Evolutionary conservation across 257 asterid species (phyloP).

Genomic region (Solanum sejunctum): DNA sequence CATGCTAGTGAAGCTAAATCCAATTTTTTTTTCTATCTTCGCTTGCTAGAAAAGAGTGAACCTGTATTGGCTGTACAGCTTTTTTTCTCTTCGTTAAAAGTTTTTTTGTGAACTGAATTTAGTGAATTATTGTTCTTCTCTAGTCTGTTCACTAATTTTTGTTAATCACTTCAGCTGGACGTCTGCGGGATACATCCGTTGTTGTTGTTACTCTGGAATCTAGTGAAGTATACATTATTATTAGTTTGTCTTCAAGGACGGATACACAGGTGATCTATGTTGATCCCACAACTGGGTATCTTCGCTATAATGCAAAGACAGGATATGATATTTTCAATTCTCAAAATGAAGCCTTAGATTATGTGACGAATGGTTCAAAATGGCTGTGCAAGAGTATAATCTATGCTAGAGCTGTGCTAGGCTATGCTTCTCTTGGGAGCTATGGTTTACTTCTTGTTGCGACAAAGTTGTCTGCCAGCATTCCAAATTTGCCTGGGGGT

Average conservation of each 20-base stretch:
- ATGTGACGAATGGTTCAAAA: slow-evolving; percentile 65
- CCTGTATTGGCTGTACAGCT: not conserved
- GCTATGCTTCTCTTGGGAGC: slow-evolving; percentile 89
- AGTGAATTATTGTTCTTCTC: not conserved
- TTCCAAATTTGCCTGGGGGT: slow-evolving; percentile 92
- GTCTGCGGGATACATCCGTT: slow-evolving; percentile 65
- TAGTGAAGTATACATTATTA: slow-evolving; percentile 74
- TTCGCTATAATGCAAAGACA: slow-evolving; percentile 44
- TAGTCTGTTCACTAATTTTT: not conserved
- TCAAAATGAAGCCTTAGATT: slow-evolving; percentile 73
- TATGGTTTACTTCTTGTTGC: slow-evolving; percentile 71
- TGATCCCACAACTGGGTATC: slow-evolving; percentile 94
- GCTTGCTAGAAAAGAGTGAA: not conserved
- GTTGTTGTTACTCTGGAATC: slow-evolving; percentile 74
- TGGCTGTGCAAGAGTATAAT: slow-evolving; percentile 53
- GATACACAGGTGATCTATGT: slow-evolving; percentile 93
- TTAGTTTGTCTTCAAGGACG: slow-evolving; percentile 62
- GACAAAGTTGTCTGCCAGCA: slow-evolving; percentile 58
- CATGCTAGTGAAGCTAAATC: not conserved
- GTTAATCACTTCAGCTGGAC: slow-evolving; percentile 23
- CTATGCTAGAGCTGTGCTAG: slow-evolving; percentile 78
- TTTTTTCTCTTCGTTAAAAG: not conserved
- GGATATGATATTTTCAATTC: slow-evolving; percentile 78
- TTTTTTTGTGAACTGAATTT: not conserved
- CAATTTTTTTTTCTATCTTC: not conserved